Base-by-base conservation (phyloP, 768 basidiomycete species). In the Candolleomyces aberdarensis region DNA sequence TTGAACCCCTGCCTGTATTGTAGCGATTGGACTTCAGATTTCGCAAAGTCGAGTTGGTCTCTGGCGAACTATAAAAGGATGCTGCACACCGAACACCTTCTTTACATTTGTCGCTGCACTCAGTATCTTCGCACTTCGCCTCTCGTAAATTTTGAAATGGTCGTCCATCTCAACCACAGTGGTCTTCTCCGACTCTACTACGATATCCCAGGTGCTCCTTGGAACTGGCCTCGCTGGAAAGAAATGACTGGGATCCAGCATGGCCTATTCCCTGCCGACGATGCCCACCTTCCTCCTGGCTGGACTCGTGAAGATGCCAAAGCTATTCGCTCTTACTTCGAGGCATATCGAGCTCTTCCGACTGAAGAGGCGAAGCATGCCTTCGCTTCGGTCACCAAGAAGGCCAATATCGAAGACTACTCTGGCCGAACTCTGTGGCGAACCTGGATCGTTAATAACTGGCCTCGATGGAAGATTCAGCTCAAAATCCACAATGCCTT, bases 191-290 rank as follows among this genome's bases (percentile, higher is more conserved):
- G 63, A 22, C 60, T 69, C 15, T 66, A 56, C 48, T 60, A 13
- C 40, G 19, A 39, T 10, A 14, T 52, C 1, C 44, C 54, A 8
- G 29, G 20, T 51, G 62, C 59, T 43, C 67, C 65, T 0, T 72
- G 67, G 68, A 13, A 29, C 0, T 69, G 54, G 56, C 31, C 57
- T 0, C 13, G 3, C 3, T 71, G 70, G 70, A 60, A 66, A 39
- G 62, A 68, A 3, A 53, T 62, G 4, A 70, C 71, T 10, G 66
- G 68, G 3, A 52, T 72, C 13, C 15, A 32, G 1, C 62, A 68
- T 40, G 67, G 69, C 17, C 61, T 72, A 10, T 72, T 72, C 50
- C 65, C 66, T 7, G 31, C 29, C 4, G 66, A 69, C 26, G 65
- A 67, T 29, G 22, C 44, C 5, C 43, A 46, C 10, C 64, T 70